phyloP scores from a whole-genome alignment of 345 rosid genomes.

The Acer saccharum region DNA sequence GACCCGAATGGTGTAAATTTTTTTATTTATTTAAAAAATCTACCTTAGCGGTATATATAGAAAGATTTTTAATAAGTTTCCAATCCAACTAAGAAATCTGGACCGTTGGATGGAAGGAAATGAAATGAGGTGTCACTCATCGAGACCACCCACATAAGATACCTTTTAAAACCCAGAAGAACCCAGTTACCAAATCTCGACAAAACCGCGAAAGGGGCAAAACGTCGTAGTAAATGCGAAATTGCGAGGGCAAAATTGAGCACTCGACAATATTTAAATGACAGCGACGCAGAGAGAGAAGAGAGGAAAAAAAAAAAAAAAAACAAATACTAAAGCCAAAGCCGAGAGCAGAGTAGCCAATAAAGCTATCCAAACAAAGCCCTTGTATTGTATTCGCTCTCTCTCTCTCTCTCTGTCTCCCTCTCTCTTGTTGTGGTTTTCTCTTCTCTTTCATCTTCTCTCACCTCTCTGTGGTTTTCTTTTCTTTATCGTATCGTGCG shows the following conservation, averaged over 20 bases:
- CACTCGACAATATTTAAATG: conserved; percentile 29
- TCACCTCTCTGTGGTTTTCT: conserved; percentile 22
- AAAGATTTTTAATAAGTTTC: neutral
- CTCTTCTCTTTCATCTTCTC: neutral
- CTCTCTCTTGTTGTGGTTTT: conserved; percentile 23
- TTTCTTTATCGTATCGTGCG: conserved; percentile 15
- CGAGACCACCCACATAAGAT: neutral
- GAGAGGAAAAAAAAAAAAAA: neutral
- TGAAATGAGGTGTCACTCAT: neutral
- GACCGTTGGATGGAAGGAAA: neutral
- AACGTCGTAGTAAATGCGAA: conserved; percentile 19
- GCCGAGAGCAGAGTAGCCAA: conserved; percentile 22
- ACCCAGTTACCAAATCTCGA: neutral
- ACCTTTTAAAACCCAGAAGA: neutral
- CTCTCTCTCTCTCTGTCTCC: conserved; percentile 12
- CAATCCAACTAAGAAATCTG: neutral
- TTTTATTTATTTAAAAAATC: no score
- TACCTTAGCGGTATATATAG: no score
- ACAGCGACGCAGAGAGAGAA: conserved; percentile 26
- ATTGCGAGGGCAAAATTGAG: conserved; percentile 19
- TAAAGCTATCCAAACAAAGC: conserved; percentile 27
- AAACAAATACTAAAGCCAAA: neutral
- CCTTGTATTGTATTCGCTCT: neutral
- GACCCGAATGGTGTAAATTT: no score
- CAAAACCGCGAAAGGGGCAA: conserved; percentile 20